A percentile compares a stretch with the other conserved stretches of the same genome.
phyloP scores from a whole-genome alignment of 495 filamentous ascomycete species.

The Ramalina intermedia region DNA sequence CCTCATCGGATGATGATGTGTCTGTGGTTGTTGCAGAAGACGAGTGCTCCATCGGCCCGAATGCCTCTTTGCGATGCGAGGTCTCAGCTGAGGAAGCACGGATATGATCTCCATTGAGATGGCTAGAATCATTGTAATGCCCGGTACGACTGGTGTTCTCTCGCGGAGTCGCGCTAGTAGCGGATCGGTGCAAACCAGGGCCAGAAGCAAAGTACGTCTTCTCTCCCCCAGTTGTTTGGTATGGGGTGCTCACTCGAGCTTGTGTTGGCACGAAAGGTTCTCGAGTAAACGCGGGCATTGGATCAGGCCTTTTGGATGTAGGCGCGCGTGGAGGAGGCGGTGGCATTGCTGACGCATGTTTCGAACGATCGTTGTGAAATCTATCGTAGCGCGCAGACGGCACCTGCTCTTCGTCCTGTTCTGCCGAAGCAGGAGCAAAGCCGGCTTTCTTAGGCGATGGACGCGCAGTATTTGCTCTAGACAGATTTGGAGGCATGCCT shows the following conservation, averaged over 20 bases:
- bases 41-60: conserved; percentile 2
- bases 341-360: conserved; percentile 11
- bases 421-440: conserved; percentile 38
- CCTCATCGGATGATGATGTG: conserved; percentile 11
- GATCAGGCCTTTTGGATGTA: conserved; percentile 19
- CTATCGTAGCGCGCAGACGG: conserved; percentile 34
- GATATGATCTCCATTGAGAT: conserved; percentile 4
- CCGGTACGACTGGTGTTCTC: conserved; percentile 13
- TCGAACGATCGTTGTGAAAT: conserved; percentile 23
- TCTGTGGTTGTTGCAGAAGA: conserved; percentile 14
- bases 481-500: conserved; percentile 16
- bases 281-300: background rate
- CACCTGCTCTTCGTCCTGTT: conserved; percentile 43
- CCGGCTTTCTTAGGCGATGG: conserved; percentile 32
- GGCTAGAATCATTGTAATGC: conserved; percentile 5
- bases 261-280: conserved; percentile 15
- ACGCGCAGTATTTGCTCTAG: conserved; percentile 29
- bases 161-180: conserved; percentile 32
- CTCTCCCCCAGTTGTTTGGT: conserved; percentile 55
- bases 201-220: conserved; percentile 39
- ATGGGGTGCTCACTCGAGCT: conserved; percentile 50
- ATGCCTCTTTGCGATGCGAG: conserved; percentile 5
- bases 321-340: conserved; percentile 8
- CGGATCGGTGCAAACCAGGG: conserved; percentile 28
- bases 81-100: conserved; percentile 7